Evolutionary conservation across 352 stramenopile species (phyloP), one percentile per base, ranked within the genome.

Genomic region (Pythium apleroticum): DNA sequence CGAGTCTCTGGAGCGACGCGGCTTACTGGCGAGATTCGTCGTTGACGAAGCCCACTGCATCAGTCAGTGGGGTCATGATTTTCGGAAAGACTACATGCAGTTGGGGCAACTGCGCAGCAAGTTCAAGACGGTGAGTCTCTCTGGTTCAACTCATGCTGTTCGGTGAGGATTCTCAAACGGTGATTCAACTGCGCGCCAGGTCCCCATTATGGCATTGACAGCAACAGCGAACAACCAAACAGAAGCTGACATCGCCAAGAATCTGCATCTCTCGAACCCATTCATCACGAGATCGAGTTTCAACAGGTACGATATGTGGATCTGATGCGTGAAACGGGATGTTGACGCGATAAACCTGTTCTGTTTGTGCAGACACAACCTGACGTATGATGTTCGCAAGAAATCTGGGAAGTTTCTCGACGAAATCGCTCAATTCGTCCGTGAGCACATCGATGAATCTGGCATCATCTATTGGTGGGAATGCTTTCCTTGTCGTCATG

Each of bases 41-140:
- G 89, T 99, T 7, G 97, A 99, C 71, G 87, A 96, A 69, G 89
- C 87, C 8, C 97, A 99, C 68, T 99, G 97, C 75, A 95, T 99
- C 61, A 97, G 87, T 59, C 90, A 97, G 68, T 99, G 98, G 98
- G 97, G 97, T 22, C 98, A 99, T 72, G 98, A 99, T 72, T 99
- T 99, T 72, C 83, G 98, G 14, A 98, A 98, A 66, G 98, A 98
- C 70, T 99, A 99, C 74, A 90, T 98, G 66, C 86, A 94, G 55
- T 76, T 99, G 22, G 84, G 89, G 6, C 81, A 82, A 19, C 75
- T 99, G 15, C 83, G 97, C 49, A 74, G 72, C 15, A 89, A 98
- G 22, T 99, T 98, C 64, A 94, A 94, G 12, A 91, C 88, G 63
- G 93, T 99, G 59, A 54, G 5, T 5, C 33, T 22, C 22, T n/a